These are phyloP conservation scores for Inonotus obliquus DNA, from an alignment of 1,284 basidiomycete genomes.

Conservation along the genomic window DNA sequence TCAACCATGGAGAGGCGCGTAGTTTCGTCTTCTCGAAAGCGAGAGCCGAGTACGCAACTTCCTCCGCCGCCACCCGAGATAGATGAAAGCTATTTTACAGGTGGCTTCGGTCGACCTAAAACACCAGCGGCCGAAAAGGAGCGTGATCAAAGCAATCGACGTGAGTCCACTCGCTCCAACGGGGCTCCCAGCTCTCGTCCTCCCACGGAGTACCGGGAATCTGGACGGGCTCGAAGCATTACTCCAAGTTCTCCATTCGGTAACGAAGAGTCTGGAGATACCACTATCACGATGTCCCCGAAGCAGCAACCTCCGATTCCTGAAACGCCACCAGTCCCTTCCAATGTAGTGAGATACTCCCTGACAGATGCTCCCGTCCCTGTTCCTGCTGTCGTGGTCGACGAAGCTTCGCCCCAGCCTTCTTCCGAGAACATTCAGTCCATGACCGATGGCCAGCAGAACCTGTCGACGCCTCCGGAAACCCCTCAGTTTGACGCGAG, in stretches of 20 bases:
- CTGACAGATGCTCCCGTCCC: constrained; percentile 61
- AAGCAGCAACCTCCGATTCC: constrained; percentile 29
- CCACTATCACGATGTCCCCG: constrained; percentile 27
- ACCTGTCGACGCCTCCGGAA: constrained; percentile 26
- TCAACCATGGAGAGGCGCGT: constrained; percentile 10
- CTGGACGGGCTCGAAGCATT: constrained; percentile 21
- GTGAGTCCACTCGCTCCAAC: constrained; percentile 7
- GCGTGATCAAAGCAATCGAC: neutral
- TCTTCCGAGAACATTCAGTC: constrained; percentile 15
- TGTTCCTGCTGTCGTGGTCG: constrained; percentile 40
- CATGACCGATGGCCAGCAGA: constrained; percentile 6
- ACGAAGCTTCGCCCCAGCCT: constrained; percentile 41
- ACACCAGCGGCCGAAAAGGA: constrained; percentile 9
- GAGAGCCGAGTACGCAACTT: constrained; percentile 2
- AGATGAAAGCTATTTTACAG: constrained; percentile 31
- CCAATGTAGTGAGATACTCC: constrained; percentile 69
- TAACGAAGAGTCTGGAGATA: constrained; percentile 24
- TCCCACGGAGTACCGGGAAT: constrained; percentile 5
- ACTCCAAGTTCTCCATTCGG: constrained; percentile 21
- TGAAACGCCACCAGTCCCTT: constrained; percentile 37
- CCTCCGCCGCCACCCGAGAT: constrained; percentile 37
- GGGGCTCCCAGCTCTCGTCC: neutral
- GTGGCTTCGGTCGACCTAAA: constrained; percentile 21
- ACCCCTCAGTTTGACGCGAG: constrained; percentile 39
- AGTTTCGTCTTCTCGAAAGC: constrained; percentile 11